Percentiles rank a stretch among this genome's conserved stretches.
phyloP scores from a whole-genome alignment of 176 grass and related monocot genomes.

The Zizania latifolia region DNA sequence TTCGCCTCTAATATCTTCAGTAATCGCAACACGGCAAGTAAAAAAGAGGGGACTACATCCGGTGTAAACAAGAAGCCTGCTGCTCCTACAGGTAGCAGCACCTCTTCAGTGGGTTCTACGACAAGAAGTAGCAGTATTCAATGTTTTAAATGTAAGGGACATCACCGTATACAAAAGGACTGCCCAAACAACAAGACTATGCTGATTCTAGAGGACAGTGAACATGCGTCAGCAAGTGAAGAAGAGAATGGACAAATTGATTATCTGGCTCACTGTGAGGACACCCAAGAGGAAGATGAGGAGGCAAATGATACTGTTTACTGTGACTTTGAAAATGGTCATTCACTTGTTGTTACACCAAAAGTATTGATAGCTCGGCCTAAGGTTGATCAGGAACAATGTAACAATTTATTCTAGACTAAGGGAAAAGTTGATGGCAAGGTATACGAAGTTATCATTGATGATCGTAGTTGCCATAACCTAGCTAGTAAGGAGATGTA shows the following conservation, averaged over 20 bases:
- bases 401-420: too few relatives aligned
- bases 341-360: neutral
- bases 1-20: neutral
- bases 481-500: too few relatives aligned
- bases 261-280: fast-evolving
- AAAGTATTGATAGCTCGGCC: too few relatives aligned
- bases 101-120: neutral
- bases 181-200: neutral
- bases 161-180: neutral
- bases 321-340: neutral
- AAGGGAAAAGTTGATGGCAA: too few relatives aligned
- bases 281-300: neutral
- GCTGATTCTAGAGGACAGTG: neutral
- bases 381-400: too few relatives aligned
- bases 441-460: too few relatives aligned
- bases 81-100: neutral
- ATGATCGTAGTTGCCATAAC: too few relatives aligned
- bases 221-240: neutral
- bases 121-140: neutral
- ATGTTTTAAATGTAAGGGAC: neutral
- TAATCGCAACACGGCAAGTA: neutral
- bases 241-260: neutral
- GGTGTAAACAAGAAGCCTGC: too few relatives aligned
- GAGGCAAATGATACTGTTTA: neutral
- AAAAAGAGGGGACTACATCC: neutral